A percentile compares a stretch with the other conserved stretches of the same genome.
Conservation (phyloP, 2,329 filamentous ascomycete species). For the Fusarium pseudoanthophilum region DNA sequence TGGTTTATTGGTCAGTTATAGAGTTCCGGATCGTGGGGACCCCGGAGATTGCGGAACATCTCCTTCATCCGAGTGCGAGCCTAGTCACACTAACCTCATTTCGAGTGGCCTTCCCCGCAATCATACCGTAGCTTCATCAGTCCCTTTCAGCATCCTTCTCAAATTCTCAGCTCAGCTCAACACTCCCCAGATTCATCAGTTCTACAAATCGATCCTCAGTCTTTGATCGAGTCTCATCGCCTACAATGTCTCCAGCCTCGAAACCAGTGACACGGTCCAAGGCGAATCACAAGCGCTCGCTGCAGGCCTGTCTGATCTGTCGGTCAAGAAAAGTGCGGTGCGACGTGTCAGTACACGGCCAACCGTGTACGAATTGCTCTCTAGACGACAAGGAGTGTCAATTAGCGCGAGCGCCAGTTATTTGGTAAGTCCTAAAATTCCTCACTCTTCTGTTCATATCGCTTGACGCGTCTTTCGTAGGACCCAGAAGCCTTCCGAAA, state of each 20-base stretch:
- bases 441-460: fast-evolving
- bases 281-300: background rate
- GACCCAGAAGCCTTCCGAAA: background rate
- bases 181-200: fast-evolving
- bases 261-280: background rate
- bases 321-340: slow-evolving; percentile 4
- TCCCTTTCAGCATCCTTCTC: background rate
- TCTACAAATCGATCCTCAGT: no score
- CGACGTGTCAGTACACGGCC: background rate
- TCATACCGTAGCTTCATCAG: background rate
- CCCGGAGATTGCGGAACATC: background rate
- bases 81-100: background rate
- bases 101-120: background rate
- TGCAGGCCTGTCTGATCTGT: background rate
- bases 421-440: background rate
- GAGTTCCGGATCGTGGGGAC: background rate
- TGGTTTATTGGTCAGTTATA: background rate
- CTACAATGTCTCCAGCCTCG: background rate
- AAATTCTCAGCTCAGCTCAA: no score
- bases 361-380: background rate
- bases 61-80: background rate
- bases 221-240: no score
- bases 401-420: background rate
- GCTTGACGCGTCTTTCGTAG: background rate
- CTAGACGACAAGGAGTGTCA: background rate